Evolutionary conservation across 768 basidiomycete genomes (phyloP).

Genomic region (Pulveroboletus sp.): DNA sequence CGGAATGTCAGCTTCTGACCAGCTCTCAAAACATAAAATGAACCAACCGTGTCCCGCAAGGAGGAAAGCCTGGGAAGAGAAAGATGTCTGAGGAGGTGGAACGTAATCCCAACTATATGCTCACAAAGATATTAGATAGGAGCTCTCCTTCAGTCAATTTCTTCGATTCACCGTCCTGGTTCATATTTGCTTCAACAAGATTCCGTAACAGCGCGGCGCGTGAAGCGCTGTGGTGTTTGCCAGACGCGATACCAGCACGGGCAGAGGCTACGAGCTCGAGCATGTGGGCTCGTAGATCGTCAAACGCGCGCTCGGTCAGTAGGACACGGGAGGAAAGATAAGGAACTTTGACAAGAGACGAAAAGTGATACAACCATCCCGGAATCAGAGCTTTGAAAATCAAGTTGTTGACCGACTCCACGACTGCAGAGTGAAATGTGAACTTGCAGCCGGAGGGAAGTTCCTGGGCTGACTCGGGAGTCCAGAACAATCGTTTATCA

Average conservation of each 20-base stretch:
- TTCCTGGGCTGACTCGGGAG: constrained; percentile 25
- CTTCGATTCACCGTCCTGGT: constrained; percentile 28
- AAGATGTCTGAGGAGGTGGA: background rate
- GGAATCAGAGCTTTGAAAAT: constrained; percentile 33
- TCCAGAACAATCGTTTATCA: constrained; percentile 36
- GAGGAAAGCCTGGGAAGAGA: constrained; percentile 37
- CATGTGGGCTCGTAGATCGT: constrained; percentile 41
- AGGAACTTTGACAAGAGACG: constrained; percentile 31
- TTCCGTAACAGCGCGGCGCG: constrained; percentile 42
- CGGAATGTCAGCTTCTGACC: constrained; percentile 4
- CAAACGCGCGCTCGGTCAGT: constrained; percentile 31
- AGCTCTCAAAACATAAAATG: background rate
- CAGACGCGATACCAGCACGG: constrained; percentile 33
- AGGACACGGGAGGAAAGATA: constrained; percentile 32
- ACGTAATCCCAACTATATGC: constrained; percentile 7
- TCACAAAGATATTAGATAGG: constrained; percentile 48
- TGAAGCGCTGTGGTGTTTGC: constrained; percentile 16
- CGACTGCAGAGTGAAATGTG: constrained; percentile 37
- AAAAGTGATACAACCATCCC: constrained; percentile 29
- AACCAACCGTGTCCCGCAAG: constrained; percentile 46
- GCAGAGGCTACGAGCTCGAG: constrained; percentile 40
- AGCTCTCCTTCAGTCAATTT: constrained; percentile 44
- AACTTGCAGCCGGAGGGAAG: constrained; percentile 31
- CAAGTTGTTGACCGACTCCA: constrained; percentile 18
- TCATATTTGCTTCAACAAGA: constrained; percentile 48